A percentile compares a stretch with the other conserved stretches of the same genome.
Conservation (phyloP, 129 eudicot genomes). For the Saussurea involucrata region DNA sequence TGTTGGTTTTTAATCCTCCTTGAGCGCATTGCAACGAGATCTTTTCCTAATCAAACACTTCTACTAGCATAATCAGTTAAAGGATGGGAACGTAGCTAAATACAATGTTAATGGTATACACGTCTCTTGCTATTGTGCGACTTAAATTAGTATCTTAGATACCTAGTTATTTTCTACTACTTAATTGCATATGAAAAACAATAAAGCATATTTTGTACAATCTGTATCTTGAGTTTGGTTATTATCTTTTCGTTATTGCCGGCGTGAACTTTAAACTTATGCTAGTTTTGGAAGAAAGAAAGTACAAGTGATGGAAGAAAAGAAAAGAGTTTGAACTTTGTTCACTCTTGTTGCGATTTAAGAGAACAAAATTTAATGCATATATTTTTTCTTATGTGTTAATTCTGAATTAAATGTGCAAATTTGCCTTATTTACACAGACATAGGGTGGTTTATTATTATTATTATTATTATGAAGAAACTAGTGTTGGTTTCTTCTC, state of each 20-base stretch:
- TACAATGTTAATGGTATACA: background rate
- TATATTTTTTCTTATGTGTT: too few relatives aligned
- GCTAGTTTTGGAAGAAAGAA: background rate
- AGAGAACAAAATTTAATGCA: background rate
- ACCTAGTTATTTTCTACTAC: too few relatives aligned
- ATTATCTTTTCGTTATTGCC: background rate
- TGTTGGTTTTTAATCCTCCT: background rate
- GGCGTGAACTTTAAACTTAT: background rate
- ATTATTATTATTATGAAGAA: too few relatives aligned
- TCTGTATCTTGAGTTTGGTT: background rate
- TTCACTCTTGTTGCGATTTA: background rate
- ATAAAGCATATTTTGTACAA: too few relatives aligned
- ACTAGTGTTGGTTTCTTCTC: background rate
- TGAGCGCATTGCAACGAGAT: background rate
- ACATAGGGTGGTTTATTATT: too few relatives aligned
- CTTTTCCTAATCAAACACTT: background rate
- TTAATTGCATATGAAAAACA: too few relatives aligned
- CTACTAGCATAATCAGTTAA: background rate
- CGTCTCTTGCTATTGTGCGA: too few relatives aligned
- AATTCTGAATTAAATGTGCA: too few relatives aligned
- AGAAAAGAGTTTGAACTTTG: background rate
- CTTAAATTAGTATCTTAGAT: too few relatives aligned
- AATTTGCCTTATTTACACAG: too few relatives aligned
- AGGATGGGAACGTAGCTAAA: background rate
- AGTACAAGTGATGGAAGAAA: too few relatives aligned